Percentiles rank a stretch among this genome's conserved stretches.
phyloP scores from a whole-genome alignment of 257 asterid genomes.

The Avicennia marina region DNA sequence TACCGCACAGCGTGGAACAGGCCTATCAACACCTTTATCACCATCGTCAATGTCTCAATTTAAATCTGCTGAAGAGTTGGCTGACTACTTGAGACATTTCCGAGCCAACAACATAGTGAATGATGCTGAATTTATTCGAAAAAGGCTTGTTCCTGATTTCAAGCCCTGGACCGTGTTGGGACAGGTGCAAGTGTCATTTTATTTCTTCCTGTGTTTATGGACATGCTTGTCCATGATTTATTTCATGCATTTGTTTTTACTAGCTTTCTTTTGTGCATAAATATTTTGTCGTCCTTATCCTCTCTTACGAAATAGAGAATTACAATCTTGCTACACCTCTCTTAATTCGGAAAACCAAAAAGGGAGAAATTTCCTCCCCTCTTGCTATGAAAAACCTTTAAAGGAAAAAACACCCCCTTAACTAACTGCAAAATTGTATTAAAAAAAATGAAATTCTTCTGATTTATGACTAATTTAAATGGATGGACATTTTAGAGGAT shows the following conservation, averaged over 20 bases:
- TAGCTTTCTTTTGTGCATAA: slow-evolving; percentile 3
- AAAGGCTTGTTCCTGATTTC: slow-evolving; percentile 64
- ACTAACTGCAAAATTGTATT: neutral
- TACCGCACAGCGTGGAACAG: slow-evolving; percentile 86
- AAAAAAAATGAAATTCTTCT: neutral
- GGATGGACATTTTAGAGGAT: neutral
- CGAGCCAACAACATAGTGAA: slow-evolving; percentile 89
- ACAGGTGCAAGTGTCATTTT: slow-evolving; percentile 43
- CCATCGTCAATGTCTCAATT: slow-evolving; percentile 83
- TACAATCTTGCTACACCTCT: too few relatives aligned
- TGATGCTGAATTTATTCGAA: slow-evolving; percentile 89
- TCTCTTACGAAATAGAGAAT: too few relatives aligned
- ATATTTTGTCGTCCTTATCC: slow-evolving; percentile 4
- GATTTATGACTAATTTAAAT: neutral
- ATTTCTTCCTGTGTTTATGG: slow-evolving; percentile 12
- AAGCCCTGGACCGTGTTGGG: slow-evolving; percentile 93
- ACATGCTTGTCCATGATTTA: neutral
- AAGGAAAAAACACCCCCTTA: too few relatives aligned
- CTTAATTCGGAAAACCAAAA: too few relatives aligned
- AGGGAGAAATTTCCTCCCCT: too few relatives aligned
- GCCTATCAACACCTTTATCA: slow-evolving; percentile 79
- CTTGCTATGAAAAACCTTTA: too few relatives aligned
- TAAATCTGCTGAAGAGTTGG: slow-evolving; percentile 58
- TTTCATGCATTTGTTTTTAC: neutral
- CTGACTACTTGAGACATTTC: slow-evolving; percentile 66